These are phyloP conservation scores for Penicillium cinerascens DNA, from an alignment of 495 filamentous ascomycete species.

Conservation along the genomic window DNA sequence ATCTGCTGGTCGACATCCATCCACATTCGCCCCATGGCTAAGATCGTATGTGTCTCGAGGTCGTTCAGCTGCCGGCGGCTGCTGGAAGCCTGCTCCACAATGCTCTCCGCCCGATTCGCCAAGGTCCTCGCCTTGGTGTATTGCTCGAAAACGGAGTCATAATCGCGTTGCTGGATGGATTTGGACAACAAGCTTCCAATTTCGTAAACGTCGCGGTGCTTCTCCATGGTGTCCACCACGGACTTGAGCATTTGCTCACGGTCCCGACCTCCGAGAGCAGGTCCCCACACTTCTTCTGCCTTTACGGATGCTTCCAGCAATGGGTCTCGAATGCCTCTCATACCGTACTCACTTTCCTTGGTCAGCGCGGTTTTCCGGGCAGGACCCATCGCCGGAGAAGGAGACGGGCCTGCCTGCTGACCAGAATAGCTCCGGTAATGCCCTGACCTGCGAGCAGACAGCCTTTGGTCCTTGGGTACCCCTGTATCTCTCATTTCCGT, in stretches of 20 bases:
- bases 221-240: slow-evolving; percentile 68
- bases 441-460: slow-evolving; percentile 60
- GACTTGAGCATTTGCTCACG: slow-evolving; percentile 81
- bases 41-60: slow-evolving; percentile 73
- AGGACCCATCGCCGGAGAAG: slow-evolving; percentile 25
- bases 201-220: slow-evolving; percentile 75
- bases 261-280: slow-evolving; percentile 86
- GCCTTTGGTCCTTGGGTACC: slow-evolving; percentile 52
- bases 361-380: slow-evolving; percentile 80
- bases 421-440: slow-evolving; percentile 52
- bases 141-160: slow-evolving; percentile 81
- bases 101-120: slow-evolving; percentile 65
- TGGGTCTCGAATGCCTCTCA: slow-evolving; percentile 82
- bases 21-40: slow-evolving; percentile 94
- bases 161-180: slow-evolving; percentile 83
- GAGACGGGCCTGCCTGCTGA: slow-evolving; percentile 44
- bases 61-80: slow-evolving; percentile 56
- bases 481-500: slow-evolving; percentile 94
- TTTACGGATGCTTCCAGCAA: slow-evolving; percentile 86
- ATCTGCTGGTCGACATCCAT: slow-evolving; percentile 82
- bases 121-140: slow-evolving; percentile 74
- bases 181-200: slow-evolving; percentile 73
- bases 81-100: slow-evolving; percentile 51
- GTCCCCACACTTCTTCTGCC: slow-evolving; percentile 95
- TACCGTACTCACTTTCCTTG: slow-evolving; percentile 93